A percentile compares a stretch with the other conserved stretches of the same genome.
These are phyloP conservation scores for Raphidocelis subcapitata DNA, from an alignment of 139 green algal genomes.

Conservation along the genomic window DNA sequence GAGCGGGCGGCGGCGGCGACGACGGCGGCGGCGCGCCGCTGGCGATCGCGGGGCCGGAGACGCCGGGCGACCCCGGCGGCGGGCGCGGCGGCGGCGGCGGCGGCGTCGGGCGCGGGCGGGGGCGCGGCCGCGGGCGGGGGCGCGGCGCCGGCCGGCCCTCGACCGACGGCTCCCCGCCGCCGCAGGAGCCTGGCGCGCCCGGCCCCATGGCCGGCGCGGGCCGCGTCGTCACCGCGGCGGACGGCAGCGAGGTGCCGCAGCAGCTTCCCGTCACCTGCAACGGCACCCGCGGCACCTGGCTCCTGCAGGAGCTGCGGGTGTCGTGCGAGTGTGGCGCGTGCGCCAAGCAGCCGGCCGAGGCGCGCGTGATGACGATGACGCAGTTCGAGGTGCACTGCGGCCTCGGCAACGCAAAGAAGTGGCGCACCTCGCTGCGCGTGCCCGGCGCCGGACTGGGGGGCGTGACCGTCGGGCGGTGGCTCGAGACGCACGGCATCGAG, in stretches of 20 bases:
- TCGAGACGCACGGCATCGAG: constrained; percentile 51
- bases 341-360: constrained; percentile 3
- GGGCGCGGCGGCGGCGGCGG: constrained; percentile 4
- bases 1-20: no score
- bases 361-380: constrained; percentile 35
- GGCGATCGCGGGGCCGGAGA: no score
- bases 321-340: constrained; percentile 48
- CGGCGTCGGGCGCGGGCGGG: background rate
- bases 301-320: constrained; percentile 41
- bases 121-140: background rate
- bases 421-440: constrained; percentile 69
- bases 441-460: constrained; percentile 23
- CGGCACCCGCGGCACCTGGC: constrained; percentile 34
- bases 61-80: no score
- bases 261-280: constrained; percentile 44
- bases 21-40: no score
- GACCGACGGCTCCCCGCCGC: background rate
- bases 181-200: background rate
- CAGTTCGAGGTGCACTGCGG: constrained; percentile 66
- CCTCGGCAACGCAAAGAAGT: constrained; percentile 75
- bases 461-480: constrained; percentile 59
- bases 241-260: constrained; percentile 21
- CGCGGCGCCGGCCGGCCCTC: background rate
- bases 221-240: background rate
- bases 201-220: background rate